A percentile compares a stretch with the other conserved stretches of the same genome.
Evolutionary conservation across 202 grass and related monocot genomes (phyloP).

Genomic region (Carex sylvatica): DNA sequence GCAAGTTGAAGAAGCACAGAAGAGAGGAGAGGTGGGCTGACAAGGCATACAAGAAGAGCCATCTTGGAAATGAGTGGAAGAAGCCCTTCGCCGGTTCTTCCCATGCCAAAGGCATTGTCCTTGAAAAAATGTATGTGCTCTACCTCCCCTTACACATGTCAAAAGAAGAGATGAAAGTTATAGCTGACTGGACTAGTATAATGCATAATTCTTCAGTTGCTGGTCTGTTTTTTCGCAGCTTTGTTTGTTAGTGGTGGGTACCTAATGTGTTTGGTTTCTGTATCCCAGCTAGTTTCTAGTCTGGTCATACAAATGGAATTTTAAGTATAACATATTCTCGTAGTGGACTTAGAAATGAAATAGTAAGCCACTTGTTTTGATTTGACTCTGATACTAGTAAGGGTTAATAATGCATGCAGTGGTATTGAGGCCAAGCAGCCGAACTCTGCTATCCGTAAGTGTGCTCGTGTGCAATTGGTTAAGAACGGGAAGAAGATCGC

Average conservation of each 20-base stretch:
- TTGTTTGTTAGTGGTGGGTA: not conserved
- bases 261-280: not conserved
- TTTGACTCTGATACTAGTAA: not conserved
- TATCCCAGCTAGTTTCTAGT: not conserved
- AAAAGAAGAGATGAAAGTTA: not conserved
- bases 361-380: not conserved
- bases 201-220: not conserved
- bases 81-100: conserved; percentile 75
- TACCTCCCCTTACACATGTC: not conserved
- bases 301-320: not conserved
- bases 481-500: conserved; percentile 93
- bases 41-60: conserved; percentile 85
- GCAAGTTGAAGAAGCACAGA: conserved; percentile 75
- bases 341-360: not conserved
- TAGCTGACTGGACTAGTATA: not conserved
- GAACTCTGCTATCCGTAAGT: conserved; percentile 86
- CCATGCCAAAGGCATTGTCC: conserved; percentile 74
- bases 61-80: conserved; percentile 86
- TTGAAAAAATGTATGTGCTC: conserved; percentile 65
- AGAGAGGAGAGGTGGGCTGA: conserved; percentile 89
- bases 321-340: not conserved
- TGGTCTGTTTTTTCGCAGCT: not conserved
- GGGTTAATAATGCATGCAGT: conserved; percentile 21
- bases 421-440: conserved; percentile 89
- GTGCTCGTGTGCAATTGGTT: conserved; percentile 73